Evolutionary conservation across 352 stramenopile species (phyloP).

Genomic region (Phytophthora pseudosyringae): DNA sequence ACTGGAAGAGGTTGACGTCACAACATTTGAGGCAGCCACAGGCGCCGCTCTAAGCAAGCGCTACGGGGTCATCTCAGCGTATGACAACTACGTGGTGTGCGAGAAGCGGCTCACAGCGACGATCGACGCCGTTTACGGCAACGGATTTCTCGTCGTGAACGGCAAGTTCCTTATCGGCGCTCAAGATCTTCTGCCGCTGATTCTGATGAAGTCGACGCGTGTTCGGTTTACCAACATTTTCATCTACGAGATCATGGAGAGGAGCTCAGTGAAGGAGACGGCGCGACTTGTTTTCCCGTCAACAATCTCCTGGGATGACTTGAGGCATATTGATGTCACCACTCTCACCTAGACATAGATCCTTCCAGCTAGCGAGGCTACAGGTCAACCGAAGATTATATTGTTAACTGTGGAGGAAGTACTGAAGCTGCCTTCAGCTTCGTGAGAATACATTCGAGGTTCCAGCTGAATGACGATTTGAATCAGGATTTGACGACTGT

Average conservation of each 20-base stretch:
- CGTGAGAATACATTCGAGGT: too few species aligned
- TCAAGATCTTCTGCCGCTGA: slow-evolving; percentile 33
- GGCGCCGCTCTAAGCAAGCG: slow-evolving; percentile 25
- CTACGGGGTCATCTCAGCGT: slow-evolving; percentile 25
- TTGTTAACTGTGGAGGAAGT: too few species aligned
- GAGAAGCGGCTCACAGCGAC: slow-evolving; percentile 30
- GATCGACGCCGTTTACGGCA: slow-evolving; percentile 1
- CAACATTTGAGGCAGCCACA: slow-evolving; percentile 26
- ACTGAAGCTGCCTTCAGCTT: too few species aligned
- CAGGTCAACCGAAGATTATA: too few species aligned
- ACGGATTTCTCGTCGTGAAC: slow-evolving; percentile 41
- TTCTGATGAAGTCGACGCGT: slow-evolving; percentile 39
- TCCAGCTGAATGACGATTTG: too few species aligned
- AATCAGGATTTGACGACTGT: too few species aligned
- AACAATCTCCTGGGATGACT: slow-evolving; percentile 32
- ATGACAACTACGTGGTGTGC: slow-evolving; percentile 27
- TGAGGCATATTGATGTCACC: slow-evolving; percentile 25
- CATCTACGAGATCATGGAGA: slow-evolving; percentile 27
- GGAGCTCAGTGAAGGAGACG: slow-evolving; percentile 23
- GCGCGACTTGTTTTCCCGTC: slow-evolving; percentile 32
- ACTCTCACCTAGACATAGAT: slow-evolving; percentile 14
- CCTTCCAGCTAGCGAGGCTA: too few species aligned
- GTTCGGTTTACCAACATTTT: slow-evolving; percentile 40
- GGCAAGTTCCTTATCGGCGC: slow-evolving; percentile 38
- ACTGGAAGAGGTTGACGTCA: slow-evolving; percentile 10